These are phyloP conservation scores for Lophium mytilinum DNA, from an alignment of 495 filamentous ascomycete species.

Conservation along the genomic window DNA sequence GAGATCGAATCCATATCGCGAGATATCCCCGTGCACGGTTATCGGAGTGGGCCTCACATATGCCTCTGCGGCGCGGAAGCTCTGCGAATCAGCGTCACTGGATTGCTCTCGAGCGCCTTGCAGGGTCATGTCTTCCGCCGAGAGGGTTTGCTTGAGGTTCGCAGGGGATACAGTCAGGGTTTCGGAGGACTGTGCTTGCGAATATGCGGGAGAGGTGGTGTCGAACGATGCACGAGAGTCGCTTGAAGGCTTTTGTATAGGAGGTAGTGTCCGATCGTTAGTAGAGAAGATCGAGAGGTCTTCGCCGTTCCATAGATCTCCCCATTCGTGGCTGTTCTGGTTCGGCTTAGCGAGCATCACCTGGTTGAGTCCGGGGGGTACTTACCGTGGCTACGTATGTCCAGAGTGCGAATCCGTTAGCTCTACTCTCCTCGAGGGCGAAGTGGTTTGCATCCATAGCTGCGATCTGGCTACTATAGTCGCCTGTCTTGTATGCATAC, in stretches of 20 bases:
- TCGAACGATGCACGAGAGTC: constrained; percentile 38
- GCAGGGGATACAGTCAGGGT: constrained; percentile 47
- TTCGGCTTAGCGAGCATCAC: constrained; percentile 5
- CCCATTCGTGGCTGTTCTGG: constrained; percentile 79
- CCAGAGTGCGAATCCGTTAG: constrained; percentile 86
- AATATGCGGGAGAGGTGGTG: constrained; percentile 50
- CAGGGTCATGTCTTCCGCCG: constrained; percentile 38
- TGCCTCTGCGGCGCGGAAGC: constrained; percentile 85
- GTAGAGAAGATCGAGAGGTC: constrained; percentile 83
- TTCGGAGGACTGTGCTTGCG: constrained; percentile 42
- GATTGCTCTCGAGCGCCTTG: neutral
- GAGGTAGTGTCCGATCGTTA: constrained; percentile 67
- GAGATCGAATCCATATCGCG: constrained; percentile 64
- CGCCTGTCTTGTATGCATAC: constrained; percentile 89
- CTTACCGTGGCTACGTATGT: constrained; percentile 66
- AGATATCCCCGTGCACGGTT: constrained; percentile 57
- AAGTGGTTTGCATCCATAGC: constrained; percentile 98
- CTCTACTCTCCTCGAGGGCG: constrained; percentile 70
- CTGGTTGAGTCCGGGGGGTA: constrained; percentile 3
- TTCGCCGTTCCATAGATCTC: constrained; percentile 96
- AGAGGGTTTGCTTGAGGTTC: constrained; percentile 66
- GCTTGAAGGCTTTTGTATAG: constrained; percentile 31
- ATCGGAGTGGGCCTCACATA: constrained; percentile 83
- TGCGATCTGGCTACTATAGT: constrained; percentile 85
- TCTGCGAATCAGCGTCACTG: constrained; percentile 27